A percentile compares a stretch with the other conserved stretches of the same genome.
Conservation (phyloP, 768 basidiomycete species). For the Amyloporia xantha region DNA sequence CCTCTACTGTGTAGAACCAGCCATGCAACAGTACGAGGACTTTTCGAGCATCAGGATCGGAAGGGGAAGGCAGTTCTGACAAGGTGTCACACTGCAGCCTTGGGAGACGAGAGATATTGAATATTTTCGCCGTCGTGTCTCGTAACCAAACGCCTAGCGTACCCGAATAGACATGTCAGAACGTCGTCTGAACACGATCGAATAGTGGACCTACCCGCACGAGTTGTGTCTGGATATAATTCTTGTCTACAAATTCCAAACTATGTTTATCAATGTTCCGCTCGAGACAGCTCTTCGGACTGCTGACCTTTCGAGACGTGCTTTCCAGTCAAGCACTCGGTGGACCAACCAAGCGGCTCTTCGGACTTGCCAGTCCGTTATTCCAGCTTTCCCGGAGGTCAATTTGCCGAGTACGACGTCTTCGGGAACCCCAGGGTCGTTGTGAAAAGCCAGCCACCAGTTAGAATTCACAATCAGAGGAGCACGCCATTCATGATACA, state of each 20-base stretch:
- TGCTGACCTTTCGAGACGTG: constrained; percentile 53
- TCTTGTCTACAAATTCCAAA: constrained; percentile 45
- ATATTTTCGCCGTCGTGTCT: constrained; percentile 52
- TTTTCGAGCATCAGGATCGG: constrained; percentile 45
- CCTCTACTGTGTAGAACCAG: constrained; percentile 74
- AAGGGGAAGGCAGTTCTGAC: constrained; percentile 38
- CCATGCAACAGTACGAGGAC: constrained; percentile 68
- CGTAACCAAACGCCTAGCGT: constrained; percentile 55
- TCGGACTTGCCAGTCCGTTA: constrained; percentile 80
- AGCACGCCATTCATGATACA: constrained; percentile 83
- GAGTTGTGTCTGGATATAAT: constrained; percentile 61
- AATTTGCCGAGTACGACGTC: constrained; percentile 20
- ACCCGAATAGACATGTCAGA: too few relatives aligned
- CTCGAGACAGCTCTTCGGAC: neutral
- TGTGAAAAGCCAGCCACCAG: constrained; percentile 88
- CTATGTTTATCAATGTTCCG: too few relatives aligned
- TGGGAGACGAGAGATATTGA: constrained; percentile 76
- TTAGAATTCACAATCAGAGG: constrained; percentile 89
- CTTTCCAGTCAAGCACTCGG: constrained; percentile 69
- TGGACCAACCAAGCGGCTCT: constrained; percentile 77
- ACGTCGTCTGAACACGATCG: neutral
- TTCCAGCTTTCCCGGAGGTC: constrained; percentile 22
- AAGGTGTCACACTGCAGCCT: constrained; percentile 56
- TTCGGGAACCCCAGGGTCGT: constrained; percentile 60
- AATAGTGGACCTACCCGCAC: constrained; percentile 47